Evolutionary conservation across 2,329 filamentous ascomycete species (phyloP), one percentile per base, ranked within the genome.

Genomic region (Ceratocystis huliohia): DNA sequence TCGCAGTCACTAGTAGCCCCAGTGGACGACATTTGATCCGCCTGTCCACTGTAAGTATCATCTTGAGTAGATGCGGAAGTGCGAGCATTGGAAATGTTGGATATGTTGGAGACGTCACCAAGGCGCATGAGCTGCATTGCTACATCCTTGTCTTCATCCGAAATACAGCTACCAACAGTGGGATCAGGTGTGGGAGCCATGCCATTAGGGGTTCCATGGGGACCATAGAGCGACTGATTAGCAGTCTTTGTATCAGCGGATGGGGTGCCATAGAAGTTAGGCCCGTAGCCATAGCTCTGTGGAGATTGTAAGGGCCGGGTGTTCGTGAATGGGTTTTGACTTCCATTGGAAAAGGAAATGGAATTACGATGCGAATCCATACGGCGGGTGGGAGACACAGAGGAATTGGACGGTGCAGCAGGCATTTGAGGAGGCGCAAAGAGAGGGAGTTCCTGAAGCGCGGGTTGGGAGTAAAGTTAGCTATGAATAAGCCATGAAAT

Each of bases 141-240:
- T 69, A 97, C 94, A 76, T 99, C 94, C 73, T 87, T 87, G 71
- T 87, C 84, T 76, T 99, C 94, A 74, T 99, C 94, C 15, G 93
- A 97, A 75, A 99, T 93, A 75, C 91, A 95, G 77, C 93, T 97
- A 65, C 90, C 90, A 71, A 97, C 89, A 13, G 94, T 99, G n/a
- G 93, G 93, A 72, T 97, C 94, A 30, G 94, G 94, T 1, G 94
- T 99, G 22, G 92, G 92, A 69, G 96, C 80, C 71, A 95, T 84
- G 65, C 86, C 67, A 65, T 65, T 66, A 4, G 65, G 64, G 13
- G 64, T 67, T 63, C 66, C 61, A 63, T 69, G 69, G 41, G 61
- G 63, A 45, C 69, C 70, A 13, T 72, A 70, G 74, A 75, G 70
- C 77, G 76, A 45, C 81, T 78, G 70, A 83, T 83, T 67, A 80